Evolutionary conservation across 257 asterid species (phyloP), one percentile per base, ranked within the genome.

Genomic region (Capsicum chinense): DNA sequence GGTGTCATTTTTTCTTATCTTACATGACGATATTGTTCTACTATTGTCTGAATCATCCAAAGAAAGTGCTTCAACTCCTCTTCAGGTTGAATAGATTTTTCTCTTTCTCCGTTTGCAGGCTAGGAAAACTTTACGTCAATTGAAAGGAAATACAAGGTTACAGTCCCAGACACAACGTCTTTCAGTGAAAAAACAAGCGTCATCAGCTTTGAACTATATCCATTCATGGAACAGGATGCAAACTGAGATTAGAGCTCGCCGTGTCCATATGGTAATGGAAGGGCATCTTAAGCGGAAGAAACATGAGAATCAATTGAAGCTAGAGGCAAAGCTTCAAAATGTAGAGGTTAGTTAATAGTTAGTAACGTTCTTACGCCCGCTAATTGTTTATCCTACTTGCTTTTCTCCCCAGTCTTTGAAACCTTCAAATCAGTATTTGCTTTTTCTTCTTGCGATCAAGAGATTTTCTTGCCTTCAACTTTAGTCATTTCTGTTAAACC

Each of bases 251-350:
- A 91, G 88, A 88, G 91, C 89, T 57, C 97, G 98, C 57, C 91
- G 97, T 78, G 91, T 85, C 84, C 84, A 87, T 80, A 96, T 94
- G 98, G 99, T 91, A 26, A 81, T 87, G 0, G 93, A 96, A 91
- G 97, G 97, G 79, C 92, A 86, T 73, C 94, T 92, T 74, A 90
- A 87, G 91, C 97, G 88, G 92, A 94, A 90, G 93, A 93, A 92
- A 87, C 90, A 90, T 14, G 98, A 90, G 88, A 92, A 90, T 87
- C 98, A 94, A 80, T 80, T 92, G 90, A 94, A 94, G 91, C 97
- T 96, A 1, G 97, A 96, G 84, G 92, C 95, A 56, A 96, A 92
- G 87, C 93, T 96, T 90, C 98, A 94, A 67, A 97, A 90, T 86
- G 85, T 94, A 80, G 97, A 93, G 98, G 99, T 96, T 83, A 52